Evolutionary conservation across 345 rosid genomes (phyloP).

Genomic region (Eutrema yunnanense): DNA sequence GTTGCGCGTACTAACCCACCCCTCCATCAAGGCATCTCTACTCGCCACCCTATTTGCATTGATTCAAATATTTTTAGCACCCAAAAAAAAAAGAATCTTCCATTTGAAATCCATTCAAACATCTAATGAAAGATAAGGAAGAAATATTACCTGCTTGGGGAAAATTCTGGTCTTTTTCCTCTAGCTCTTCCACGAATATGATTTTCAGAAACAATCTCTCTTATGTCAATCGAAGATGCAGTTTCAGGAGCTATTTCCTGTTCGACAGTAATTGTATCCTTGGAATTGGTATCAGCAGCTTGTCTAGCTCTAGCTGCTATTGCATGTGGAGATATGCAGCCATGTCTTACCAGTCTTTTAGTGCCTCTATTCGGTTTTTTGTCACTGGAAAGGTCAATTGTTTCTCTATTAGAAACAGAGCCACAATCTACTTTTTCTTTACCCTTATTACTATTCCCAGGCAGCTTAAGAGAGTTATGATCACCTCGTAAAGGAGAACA

Average conservation of each 20-base stretch:
- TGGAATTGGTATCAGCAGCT: conserved; percentile 29
- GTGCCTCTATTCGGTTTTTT: conserved; percentile 33
- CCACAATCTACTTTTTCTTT: conserved; percentile 41
- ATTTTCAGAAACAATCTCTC: conserved; percentile 44
- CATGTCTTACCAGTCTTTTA: conserved; percentile 78
- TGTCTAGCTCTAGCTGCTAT: conserved; percentile 49
- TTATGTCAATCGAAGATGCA: conserved; percentile 32
- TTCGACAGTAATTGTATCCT: conserved; percentile 8
- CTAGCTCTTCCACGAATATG: conserved; percentile 32
- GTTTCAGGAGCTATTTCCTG: conserved; percentile 23
- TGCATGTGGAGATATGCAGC: conserved; percentile 75
- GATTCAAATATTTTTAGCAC: conserved; percentile 17
- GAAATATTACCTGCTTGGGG: conserved; percentile 44
- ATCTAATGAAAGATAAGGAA: background rate
- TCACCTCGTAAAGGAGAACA: conserved; percentile 26
- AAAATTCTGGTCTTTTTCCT: conserved; percentile 40
- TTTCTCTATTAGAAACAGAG: conserved; percentile 38
- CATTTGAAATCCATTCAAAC: background rate
- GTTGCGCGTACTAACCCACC: conserved; percentile 59
- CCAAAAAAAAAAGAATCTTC: conserved; percentile 10
- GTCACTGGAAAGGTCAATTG: conserved; percentile 33
- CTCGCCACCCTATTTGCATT: conserved; percentile 22
- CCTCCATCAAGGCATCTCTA: conserved; percentile 28
- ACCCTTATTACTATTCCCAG: conserved; percentile 45
- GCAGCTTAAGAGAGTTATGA: conserved; percentile 23